Evolutionary conservation across 1,139 yeast genomes (phyloP).

Genomic region (Yamadazyma jaroonii): DNA sequence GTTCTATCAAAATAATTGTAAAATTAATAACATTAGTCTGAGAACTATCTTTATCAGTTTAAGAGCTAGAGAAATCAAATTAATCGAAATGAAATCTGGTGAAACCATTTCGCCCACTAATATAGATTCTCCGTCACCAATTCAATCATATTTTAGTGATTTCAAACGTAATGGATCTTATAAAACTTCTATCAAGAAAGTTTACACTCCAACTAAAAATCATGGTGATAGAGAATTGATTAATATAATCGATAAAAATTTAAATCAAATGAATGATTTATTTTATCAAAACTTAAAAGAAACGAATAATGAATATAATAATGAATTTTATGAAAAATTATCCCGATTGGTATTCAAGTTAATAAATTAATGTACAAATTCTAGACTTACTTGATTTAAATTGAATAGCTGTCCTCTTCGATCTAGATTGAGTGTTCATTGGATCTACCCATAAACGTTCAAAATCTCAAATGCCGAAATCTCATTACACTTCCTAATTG

Average conservation of each 20-base stretch:
- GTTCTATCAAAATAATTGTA: slow-evolving; percentile 39
- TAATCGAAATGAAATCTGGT: slow-evolving; percentile 39
- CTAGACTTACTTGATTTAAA: no score
- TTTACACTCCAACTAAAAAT: slow-evolving; percentile 34
- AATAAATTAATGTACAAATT: slow-evolving; percentile 6
- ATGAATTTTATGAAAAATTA: slow-evolving; percentile 20
- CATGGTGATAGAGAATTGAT: slow-evolving; percentile 31
- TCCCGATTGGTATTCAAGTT: slow-evolving; percentile 17
- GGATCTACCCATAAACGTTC: no score
- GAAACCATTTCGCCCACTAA: slow-evolving; percentile 8
- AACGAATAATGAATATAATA: slow-evolving; percentile 4
- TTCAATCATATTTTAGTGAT: slow-evolving; percentile 8
- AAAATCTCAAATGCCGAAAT: no score
- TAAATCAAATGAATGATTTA: slow-evolving; percentile 27
- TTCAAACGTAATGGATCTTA: slow-evolving; percentile 20
- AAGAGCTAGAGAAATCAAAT: slow-evolving; percentile 56
- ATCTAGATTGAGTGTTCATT: no score
- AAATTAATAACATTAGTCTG: slow-evolving; percentile 29
- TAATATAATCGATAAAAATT: slow-evolving; percentile 21
- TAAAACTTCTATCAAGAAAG: slow-evolving; percentile 36
- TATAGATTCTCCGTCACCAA: slow-evolving; percentile 7
- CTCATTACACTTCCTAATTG: no score
- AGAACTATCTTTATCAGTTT: slow-evolving; percentile 46
- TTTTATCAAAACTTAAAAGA: slow-evolving; percentile 12
- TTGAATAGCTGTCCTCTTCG: no score